A percentile compares a stretch with the other conserved stretches of the same genome.
Evolutionary conservation across 345 rosid species (phyloP).

Genomic region (Acer negundo): DNA sequence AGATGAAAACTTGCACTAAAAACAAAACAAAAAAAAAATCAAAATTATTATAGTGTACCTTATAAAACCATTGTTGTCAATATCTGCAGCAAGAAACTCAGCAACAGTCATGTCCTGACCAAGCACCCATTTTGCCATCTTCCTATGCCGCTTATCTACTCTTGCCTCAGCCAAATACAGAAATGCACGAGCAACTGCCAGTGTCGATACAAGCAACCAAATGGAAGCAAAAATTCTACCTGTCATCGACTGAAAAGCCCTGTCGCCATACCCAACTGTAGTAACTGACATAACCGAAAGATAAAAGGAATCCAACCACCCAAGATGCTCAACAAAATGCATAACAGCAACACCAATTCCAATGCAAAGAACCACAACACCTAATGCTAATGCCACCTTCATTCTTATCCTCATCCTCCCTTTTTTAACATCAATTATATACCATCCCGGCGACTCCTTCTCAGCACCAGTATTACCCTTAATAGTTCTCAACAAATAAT

Average conservation of each 20-base stretch:
- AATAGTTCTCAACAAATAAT: constrained; percentile 59
- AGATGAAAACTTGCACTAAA: neutral
- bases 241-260: constrained; percentile 60
- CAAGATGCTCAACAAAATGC: constrained; percentile 78
- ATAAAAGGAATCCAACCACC: constrained; percentile 86
- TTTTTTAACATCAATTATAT: constrained; percentile 78
- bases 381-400: constrained; percentile 92
- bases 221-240: constrained; percentile 83
- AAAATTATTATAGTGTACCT: constrained; percentile 47
- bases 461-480: constrained; percentile 39
- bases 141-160: constrained; percentile 86
- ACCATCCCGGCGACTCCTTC: constrained; percentile 43
- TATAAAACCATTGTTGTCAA: constrained; percentile 76
- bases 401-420: constrained; percentile 96
- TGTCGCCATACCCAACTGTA: constrained; percentile 88
- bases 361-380: constrained; percentile 79
- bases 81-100: constrained; percentile 86
- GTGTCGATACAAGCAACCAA: constrained; percentile 90
- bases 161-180: constrained; percentile 82
- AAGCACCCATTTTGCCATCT: constrained; percentile 74
- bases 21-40: neutral
- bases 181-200: constrained; percentile 86
- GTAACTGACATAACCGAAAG: constrained; percentile 97
- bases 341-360: constrained; percentile 76
- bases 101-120: constrained; percentile 80